These are phyloP conservation scores for Neostapfia colusana DNA, from an alignment of 176 grass and related monocot species.

Conservation along the genomic window DNA sequence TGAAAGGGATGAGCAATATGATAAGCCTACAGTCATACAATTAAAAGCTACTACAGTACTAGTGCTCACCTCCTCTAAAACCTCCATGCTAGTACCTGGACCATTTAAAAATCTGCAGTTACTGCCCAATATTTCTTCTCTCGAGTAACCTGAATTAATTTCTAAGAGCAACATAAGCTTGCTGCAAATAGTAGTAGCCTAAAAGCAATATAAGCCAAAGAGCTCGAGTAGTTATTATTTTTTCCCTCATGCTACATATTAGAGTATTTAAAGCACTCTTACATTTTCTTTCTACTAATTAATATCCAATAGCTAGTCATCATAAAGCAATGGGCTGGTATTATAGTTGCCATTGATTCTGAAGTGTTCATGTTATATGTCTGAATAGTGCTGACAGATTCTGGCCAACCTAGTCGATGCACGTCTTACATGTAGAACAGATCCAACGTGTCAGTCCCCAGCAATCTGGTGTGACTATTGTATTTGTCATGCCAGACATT, in stretches of 20 bases:
- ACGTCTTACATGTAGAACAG: too few species aligned
- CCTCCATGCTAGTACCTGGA: slow-evolving; percentile 61
- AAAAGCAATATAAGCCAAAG: neutral
- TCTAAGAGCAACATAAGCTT: slow-evolving; percentile 24
- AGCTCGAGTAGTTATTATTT: neutral
- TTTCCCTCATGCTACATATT: neutral
- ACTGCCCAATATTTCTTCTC: slow-evolving; percentile 82
- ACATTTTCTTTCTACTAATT: neutral
- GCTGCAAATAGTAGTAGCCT: neutral
- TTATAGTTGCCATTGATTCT: neutral
- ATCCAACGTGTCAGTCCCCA: too few species aligned
- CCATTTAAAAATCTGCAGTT: slow-evolving; percentile 75
- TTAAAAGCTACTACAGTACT: slow-evolving; percentile 26
- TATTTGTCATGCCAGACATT: too few species aligned
- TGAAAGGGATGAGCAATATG: slow-evolving; percentile 9
- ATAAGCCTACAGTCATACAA: slow-evolving; percentile 21
- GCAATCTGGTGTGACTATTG: too few species aligned
- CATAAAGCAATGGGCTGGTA: neutral
- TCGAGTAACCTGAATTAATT: slow-evolving; percentile 67
- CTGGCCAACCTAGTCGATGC: too few species aligned
- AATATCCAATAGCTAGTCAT: neutral
- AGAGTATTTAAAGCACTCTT: neutral
- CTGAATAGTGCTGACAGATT: too few species aligned
- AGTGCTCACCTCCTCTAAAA: slow-evolving; percentile 70
- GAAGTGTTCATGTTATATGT: too few species aligned